phyloP scores from a whole-genome alignment of 2,329 filamentous ascomycete species.

The Aureobasidium sp. region DNA sequence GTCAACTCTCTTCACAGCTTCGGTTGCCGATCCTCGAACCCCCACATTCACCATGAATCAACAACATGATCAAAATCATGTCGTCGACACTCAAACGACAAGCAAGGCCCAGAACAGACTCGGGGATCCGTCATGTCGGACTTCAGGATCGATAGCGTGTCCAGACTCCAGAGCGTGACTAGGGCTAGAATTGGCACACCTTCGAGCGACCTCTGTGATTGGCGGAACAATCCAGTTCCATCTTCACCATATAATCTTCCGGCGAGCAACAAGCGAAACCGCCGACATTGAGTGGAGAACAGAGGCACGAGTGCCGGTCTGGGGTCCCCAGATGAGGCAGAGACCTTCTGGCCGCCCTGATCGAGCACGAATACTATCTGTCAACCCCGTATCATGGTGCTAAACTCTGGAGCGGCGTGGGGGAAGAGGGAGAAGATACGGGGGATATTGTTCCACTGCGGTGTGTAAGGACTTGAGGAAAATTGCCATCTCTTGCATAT shows the following conservation, averaged over 20 bases:
- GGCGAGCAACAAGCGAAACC: not conserved
- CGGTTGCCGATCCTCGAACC: no score
- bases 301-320: not conserved
- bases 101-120: not conserved
- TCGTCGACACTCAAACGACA: not conserved
- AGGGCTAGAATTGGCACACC: no score
- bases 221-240: constrained; percentile 5
- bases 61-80: not conserved
- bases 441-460: constrained; percentile 8
- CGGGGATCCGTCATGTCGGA: not conserved
- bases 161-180: not conserved
- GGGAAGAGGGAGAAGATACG: not conserved
- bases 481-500: not conserved
- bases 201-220: not conserved
- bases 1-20: not conserved
- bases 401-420: constrained; percentile 3
- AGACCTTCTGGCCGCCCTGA: not conserved
- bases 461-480: not conserved
- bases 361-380: not conserved
- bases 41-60: not conserved
- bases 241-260: not conserved
- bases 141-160: not conserved
- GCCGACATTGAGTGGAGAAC: not conserved
- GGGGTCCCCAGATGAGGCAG: constrained; percentile 4
- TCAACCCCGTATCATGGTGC: not conserved